Percentiles rank a stretch among this genome's conserved stretches.
Evolutionary conservation across 2,329 filamentous ascomycete species (phyloP).

Genomic region (Paecilomyces dactylethromorphus): DNA sequence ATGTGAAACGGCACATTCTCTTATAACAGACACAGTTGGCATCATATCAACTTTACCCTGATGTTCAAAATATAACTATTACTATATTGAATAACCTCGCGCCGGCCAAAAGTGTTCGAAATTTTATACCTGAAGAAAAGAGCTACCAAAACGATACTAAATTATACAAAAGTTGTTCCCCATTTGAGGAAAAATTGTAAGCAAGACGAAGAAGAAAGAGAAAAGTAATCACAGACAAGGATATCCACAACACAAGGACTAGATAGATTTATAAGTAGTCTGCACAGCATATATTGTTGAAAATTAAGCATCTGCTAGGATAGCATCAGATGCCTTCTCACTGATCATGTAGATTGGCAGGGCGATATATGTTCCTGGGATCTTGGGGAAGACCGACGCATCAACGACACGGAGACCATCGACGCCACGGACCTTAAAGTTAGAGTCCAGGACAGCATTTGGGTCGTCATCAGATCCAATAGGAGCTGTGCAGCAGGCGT

Average conservation of each 20-base stretch:
- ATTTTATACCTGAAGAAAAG: no score
- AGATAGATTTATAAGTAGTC: neutral
- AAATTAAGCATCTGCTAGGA: constrained; percentile 23
- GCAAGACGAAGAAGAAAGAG: neutral
- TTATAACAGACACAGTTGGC: no score
- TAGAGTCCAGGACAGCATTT: constrained; percentile 50
- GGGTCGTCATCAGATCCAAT: constrained; percentile 51
- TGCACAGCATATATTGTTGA: neutral
- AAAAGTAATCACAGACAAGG: neutral
- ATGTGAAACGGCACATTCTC: no score
- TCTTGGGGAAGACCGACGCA: constrained; percentile 51
- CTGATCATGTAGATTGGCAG: constrained; percentile 50
- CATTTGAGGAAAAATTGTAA: no score
- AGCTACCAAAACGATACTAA: no score
- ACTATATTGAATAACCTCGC: no score
- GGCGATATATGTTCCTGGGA: constrained; percentile 49
- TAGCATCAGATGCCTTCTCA: constrained; percentile 58
- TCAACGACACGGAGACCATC: constrained; percentile 55
- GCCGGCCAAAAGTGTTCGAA: no score
- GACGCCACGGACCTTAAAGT: constrained; percentile 53
- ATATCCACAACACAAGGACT: neutral
- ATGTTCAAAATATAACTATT: no score
- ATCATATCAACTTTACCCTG: no score
- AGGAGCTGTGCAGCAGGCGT: constrained; percentile 49
- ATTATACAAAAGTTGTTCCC: no score